A percentile compares a stretch with the other conserved stretches of the same genome.
These are phyloP conservation scores for Candida orba DNA, from an alignment of 805 yeast genomes.

Conservation along the genomic window DNA sequence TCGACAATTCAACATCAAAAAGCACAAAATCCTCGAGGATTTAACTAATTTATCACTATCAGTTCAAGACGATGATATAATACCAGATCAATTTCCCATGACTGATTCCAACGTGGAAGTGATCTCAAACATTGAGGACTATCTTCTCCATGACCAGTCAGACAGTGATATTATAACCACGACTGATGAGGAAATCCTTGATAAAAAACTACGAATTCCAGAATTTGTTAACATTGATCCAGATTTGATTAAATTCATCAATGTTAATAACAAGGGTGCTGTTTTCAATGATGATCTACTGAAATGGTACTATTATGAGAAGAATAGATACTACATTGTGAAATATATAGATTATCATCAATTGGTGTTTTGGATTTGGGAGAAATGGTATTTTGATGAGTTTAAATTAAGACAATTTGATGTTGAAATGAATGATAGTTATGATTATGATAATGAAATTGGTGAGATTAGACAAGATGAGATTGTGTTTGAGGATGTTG, in stretches of 20 bases:
- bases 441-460: not conserved
- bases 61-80: not conserved
- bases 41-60: slow-evolving; percentile 23
- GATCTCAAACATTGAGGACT: slow-evolving; percentile 15
- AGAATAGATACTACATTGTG: slow-evolving; percentile 3
- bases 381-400: slow-evolving; percentile 22
- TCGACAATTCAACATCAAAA: slow-evolving; percentile 26
- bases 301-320: slow-evolving; percentile 1
- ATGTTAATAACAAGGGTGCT: too few relatives aligned
- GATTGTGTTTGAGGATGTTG: too few relatives aligned
- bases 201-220: not conserved
- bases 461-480: too few relatives aligned
- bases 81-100: not conserved
- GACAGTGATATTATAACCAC: slow-evolving; percentile 11
- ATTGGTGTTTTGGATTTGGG: slow-evolving; percentile 19
- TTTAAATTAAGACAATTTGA: slow-evolving; percentile 9
- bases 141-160: slow-evolving; percentile 11
- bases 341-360: not conserved
- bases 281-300: not conserved
- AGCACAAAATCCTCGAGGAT: slow-evolving; percentile 25
- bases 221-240: too few relatives aligned
- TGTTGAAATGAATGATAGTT: slow-evolving; percentile 7
- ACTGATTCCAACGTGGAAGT: not conserved
- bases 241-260: too few relatives aligned
- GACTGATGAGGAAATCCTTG: slow-evolving; percentile 4